Evolutionary conservation across 257 asterid genomes (phyloP).

Genomic region (Plantago ovata): DNA sequence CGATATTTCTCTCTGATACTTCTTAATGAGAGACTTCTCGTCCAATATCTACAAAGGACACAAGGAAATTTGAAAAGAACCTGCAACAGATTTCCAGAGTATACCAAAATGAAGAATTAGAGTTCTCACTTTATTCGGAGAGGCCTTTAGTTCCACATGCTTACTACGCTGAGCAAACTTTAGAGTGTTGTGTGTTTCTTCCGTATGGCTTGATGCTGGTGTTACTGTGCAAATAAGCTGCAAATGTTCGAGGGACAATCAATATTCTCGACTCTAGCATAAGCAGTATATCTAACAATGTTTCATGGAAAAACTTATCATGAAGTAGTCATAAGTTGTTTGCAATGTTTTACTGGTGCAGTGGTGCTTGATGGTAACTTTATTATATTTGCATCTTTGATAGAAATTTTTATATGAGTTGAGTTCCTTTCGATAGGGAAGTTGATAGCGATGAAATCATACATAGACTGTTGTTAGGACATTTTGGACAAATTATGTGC

Average conservation of each 20-base stretch:
- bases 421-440: too few species aligned
- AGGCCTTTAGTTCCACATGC: conserved; percentile 67
- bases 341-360: too few species aligned
- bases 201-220: conserved; percentile 75
- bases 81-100: conserved; percentile 4
- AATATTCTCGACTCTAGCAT: conserved; percentile 11
- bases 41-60: conserved; percentile 58
- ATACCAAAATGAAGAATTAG: conserved; percentile 8
- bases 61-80: conserved; percentile 15
- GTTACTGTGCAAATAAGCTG: conserved; percentile 85
- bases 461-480: too few species aligned
- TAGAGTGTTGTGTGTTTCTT: conserved; percentile 82
- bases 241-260: conserved; percentile 31
- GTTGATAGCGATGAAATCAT: too few species aligned
- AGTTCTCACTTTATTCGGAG: conserved; percentile 57
- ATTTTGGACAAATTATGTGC: background rate
- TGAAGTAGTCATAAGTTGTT: background rate
- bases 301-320: conserved; percentile 12
- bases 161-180: conserved; percentile 79
- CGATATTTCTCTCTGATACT: conserved; percentile 81
- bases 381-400: too few species aligned
- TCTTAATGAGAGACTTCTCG: conserved; percentile 84
- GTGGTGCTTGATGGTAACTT: too few species aligned
- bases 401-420: too few species aligned
- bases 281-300: conserved; percentile 16